phyloP scores from a whole-genome alignment of 225 moss, liverwort and hornwort species.

The Lunularia cruciata region DNA sequence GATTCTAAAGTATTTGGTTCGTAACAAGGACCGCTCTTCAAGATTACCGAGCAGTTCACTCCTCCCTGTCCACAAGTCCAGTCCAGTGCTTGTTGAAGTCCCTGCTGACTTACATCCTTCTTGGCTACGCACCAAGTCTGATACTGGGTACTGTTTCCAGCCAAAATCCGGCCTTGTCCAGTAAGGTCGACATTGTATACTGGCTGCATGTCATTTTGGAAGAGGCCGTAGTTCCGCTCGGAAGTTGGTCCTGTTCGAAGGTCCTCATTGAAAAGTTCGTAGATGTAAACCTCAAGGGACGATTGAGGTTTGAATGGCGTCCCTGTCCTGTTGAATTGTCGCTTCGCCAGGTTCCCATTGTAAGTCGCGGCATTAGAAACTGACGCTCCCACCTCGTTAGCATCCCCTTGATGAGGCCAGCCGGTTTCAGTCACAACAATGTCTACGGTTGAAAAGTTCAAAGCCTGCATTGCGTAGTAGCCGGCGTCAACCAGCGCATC shows the following conservation, averaged over 20 bases:
- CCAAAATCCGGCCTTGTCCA: slow-evolving; percentile 28
- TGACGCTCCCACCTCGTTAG: slow-evolving; percentile 48
- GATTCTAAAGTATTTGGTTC: slow-evolving; percentile 39
- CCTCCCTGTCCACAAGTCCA: slow-evolving; percentile 53
- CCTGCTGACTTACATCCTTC: slow-evolving; percentile 20
- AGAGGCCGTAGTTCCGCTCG: slow-evolving; percentile 52
- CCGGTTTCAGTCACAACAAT: slow-evolving; percentile 51
- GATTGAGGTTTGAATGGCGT: slow-evolving; percentile 37
- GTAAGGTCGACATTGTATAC: slow-evolving; percentile 54
- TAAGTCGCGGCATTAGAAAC: slow-evolving; percentile 44
- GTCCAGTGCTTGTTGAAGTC: slow-evolving; percentile 43
- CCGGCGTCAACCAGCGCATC: slow-evolving; percentile 49
- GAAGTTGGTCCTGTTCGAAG: slow-evolving; percentile 42
- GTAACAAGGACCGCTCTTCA: slow-evolving; percentile 35
- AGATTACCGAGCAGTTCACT: slow-evolving; percentile 46
- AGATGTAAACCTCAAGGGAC: slow-evolving; percentile 43
- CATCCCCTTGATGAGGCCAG: slow-evolving; percentile 53
- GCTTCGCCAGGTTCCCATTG: slow-evolving; percentile 43
- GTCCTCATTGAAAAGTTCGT: slow-evolving; percentile 53
- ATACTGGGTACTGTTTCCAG: slow-evolving; percentile 36
- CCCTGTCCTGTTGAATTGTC: slow-evolving; percentile 29
- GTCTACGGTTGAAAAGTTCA: slow-evolving; percentile 31
- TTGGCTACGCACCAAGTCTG: slow-evolving; percentile 59
- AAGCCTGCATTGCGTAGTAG: slow-evolving; percentile 32
- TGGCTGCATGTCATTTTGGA: slow-evolving; percentile 32